A percentile compares a stretch with the other conserved stretches of the same genome.
These are phyloP conservation scores for Amanita exitialis DNA, from an alignment of 768 basidiomycete species.

Conservation along the genomic window DNA sequence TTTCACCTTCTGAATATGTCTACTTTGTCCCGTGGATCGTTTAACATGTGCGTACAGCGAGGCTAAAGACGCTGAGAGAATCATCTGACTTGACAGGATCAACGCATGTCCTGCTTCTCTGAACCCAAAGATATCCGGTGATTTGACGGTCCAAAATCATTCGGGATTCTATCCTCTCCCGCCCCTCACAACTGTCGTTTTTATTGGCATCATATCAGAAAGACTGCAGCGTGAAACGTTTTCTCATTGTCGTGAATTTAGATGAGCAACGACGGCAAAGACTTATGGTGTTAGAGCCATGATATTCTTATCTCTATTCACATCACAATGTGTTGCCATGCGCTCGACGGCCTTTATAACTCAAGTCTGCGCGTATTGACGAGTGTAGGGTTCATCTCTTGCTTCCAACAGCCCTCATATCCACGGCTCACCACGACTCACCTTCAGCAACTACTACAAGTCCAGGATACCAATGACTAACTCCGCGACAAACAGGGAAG, in stretches of 20 bases:
- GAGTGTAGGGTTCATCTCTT: background rate
- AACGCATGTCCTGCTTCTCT: background rate
- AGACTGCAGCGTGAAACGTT: too few species aligned
- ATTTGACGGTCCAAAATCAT: background rate
- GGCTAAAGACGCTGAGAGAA: background rate
- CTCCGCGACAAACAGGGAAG: background rate
- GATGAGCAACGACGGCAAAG: background rate
- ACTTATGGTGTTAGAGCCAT: background rate
- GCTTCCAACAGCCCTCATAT: background rate
- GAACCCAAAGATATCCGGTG: background rate
- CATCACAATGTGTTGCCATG: background rate
- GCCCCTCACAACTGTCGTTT: too few species aligned
- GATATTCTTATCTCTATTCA: background rate
- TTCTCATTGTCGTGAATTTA: too few species aligned
- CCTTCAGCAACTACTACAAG: background rate
- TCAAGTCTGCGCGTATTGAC: background rate
- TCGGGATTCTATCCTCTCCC: too few species aligned
- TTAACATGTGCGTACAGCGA: background rate
- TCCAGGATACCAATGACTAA: background rate
- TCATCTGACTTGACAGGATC: background rate
- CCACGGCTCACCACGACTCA: background rate
- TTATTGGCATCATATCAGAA: too few species aligned
- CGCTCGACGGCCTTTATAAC: background rate
- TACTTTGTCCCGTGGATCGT: too few species aligned
- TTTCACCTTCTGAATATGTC: background rate